A percentile compares a stretch with the other conserved stretches of the same genome.
phyloP scores from a whole-genome alignment of 2,329 filamentous ascomycete genomes.

The Trichoderma atrobrunneum region DNA sequence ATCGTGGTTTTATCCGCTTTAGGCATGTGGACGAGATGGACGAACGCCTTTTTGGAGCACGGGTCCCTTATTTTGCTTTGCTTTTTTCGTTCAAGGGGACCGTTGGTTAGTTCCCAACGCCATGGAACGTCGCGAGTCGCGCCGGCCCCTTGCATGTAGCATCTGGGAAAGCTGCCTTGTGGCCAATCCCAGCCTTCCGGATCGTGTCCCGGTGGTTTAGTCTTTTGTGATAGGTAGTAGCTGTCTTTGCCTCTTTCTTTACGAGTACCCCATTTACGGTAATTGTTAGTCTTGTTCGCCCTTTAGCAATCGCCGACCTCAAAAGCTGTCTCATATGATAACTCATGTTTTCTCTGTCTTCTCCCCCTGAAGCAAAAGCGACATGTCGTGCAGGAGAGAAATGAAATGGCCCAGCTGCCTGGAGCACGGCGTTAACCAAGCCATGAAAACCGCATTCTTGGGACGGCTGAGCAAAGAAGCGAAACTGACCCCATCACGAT shows the following conservation, averaged over 20 bases:
- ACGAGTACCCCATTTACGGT: neutral
- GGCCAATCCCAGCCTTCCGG: neutral
- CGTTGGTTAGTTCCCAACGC: neutral
- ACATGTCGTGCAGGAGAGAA: neutral
- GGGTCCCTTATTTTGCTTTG: neutral
- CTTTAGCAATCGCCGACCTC: neutral
- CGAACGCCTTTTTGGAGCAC: neutral
- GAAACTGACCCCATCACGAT: neutral
- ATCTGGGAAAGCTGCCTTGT: neutral
- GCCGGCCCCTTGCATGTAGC: neutral
- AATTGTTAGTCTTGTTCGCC: neutral
- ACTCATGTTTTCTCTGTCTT: neutral
- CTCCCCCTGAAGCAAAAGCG: neutral
- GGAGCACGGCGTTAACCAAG: neutral
- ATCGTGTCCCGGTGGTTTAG: neutral
- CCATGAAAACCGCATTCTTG: neutral
- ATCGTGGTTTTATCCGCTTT: constrained; percentile 8
- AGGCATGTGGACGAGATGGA: neutral
- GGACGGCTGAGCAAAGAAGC: neutral
- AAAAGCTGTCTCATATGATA: neutral
- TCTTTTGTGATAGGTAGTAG: neutral
- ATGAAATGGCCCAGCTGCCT: neutral
- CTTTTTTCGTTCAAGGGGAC: neutral
- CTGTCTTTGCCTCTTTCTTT: neutral
- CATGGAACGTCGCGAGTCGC: constrained; percentile 3